Evolutionary conservation across 768 basidiomycete species (phyloP).

Genomic region (Pholiota molesta): DNA sequence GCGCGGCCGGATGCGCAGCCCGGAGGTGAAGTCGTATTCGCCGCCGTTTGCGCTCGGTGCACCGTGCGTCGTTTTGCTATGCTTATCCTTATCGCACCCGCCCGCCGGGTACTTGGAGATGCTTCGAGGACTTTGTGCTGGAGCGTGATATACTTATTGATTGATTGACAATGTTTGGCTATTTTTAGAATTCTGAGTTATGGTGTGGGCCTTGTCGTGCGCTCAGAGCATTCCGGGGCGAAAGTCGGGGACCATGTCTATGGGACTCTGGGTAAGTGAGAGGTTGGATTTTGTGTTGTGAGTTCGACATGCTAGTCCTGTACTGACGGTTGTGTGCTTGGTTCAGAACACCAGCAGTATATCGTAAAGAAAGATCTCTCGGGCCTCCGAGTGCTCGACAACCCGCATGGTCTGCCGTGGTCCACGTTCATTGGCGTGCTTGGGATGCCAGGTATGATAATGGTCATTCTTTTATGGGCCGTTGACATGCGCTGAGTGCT

Average conservation of each 20-base stretch:
- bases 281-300: neutral
- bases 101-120: neutral
- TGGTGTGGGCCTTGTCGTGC: slow-evolving; percentile 48
- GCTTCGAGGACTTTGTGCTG: no score
- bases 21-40: slow-evolving; percentile 28
- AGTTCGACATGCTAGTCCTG: no score
- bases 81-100: no score
- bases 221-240: slow-evolving; percentile 38
- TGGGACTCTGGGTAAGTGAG: slow-evolving; percentile 30
- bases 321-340: neutral
- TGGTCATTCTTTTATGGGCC: neutral
- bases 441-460: slow-evolving; percentile 54
- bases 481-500: neutral
- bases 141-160: no score
- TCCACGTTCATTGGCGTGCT: slow-evolving; percentile 49
- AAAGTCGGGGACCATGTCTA: slow-evolving; percentile 45
- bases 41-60: slow-evolving; percentile 35
- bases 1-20: slow-evolving; percentile 40
- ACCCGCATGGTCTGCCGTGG: slow-evolving; percentile 51
- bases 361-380: slow-evolving; percentile 27
- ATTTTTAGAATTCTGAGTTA: slow-evolving; percentile 28
- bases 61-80: slow-evolving; percentile 32
- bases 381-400: slow-evolving; percentile 34
- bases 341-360: slow-evolving; percentile 45
- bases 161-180: neutral